Conservation (phyloP, 1,284 basidiomycete genomes). For the Sporisorium graminicola region DNA sequence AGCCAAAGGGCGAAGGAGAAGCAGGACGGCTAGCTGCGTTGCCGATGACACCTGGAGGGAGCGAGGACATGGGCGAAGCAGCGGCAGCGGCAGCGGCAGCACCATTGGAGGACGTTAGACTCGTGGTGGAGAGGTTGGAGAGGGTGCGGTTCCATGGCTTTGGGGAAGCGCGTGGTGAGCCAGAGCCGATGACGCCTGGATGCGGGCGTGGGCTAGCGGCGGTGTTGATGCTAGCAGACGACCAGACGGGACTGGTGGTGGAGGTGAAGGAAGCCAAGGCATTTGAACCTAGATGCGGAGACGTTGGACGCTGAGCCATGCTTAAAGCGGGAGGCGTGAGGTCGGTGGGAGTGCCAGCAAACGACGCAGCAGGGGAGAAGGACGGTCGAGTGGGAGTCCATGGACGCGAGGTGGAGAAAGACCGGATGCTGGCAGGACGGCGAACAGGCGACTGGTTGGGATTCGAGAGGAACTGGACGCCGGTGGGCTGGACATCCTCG, state of each 20-base stretch:
- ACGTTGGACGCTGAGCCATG: slow-evolving; percentile 26
- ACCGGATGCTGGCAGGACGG: slow-evolving; percentile 52
- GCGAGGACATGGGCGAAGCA: slow-evolving; percentile 42
- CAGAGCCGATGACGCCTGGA: slow-evolving; percentile 58
- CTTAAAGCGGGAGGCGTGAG: slow-evolving; percentile 11
- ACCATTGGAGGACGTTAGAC: slow-evolving; percentile 35
- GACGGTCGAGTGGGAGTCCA: slow-evolving; percentile 55
- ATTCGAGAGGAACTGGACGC: slow-evolving; percentile 44
- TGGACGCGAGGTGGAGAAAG: slow-evolving; percentile 53
- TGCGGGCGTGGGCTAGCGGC: slow-evolving; percentile 43
- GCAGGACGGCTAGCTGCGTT: slow-evolving; percentile 48
- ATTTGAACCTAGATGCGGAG: slow-evolving; percentile 39
- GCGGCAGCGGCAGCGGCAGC: slow-evolving; percentile 10
- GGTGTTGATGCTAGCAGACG: slow-evolving; percentile 13
- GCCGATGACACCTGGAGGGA: slow-evolving; percentile 37
- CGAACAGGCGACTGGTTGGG: slow-evolving; percentile 46
- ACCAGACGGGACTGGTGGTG: slow-evolving; percentile 27
- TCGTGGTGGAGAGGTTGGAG: slow-evolving; percentile 46
- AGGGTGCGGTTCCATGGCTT: slow-evolving; percentile 52
- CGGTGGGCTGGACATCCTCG: slow-evolving; percentile 56
- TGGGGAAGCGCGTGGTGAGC: slow-evolving; percentile 57
- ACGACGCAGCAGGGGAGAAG: slow-evolving; percentile 42
- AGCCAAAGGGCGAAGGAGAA: slow-evolving; percentile 58
- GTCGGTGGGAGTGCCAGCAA: slow-evolving; percentile 28
- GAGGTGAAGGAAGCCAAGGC: slow-evolving; percentile 30